These are phyloP conservation scores for Botrytis tulipae DNA, from an alignment of 2,329 filamentous ascomycete genomes.

Conservation along the genomic window DNA sequence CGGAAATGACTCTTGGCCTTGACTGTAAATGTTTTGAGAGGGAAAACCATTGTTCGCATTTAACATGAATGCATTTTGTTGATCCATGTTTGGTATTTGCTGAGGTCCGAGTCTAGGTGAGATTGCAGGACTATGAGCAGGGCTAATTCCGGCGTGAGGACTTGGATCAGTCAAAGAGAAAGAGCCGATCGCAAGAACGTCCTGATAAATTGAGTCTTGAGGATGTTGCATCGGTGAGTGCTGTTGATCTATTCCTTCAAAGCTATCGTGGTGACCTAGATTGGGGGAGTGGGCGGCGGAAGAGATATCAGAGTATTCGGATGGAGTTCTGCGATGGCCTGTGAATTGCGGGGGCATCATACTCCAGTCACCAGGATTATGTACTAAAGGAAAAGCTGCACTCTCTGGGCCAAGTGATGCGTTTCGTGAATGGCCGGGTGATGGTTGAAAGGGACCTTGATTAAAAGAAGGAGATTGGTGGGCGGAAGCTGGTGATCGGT, in stretches of 20 bases:
- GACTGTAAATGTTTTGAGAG: constrained; percentile 51
- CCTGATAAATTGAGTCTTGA: constrained; percentile 73
- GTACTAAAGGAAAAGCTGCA: constrained; percentile 50
- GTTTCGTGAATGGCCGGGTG: constrained; percentile 38
- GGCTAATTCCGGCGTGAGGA: constrained; percentile 70
- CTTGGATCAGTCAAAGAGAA: constrained; percentile 73
- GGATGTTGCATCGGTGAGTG: constrained; percentile 79
- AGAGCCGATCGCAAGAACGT: constrained; percentile 72
- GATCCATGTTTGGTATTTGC: constrained; percentile 52
- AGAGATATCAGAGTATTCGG: constrained; percentile 89
- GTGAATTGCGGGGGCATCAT: constrained; percentile 64
- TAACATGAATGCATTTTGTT: constrained; percentile 46
- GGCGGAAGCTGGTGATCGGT: constrained; percentile 38
- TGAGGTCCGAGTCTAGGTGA: constrained; percentile 60
- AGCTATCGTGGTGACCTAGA: constrained; percentile 72
- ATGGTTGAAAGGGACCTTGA: constrained; percentile 36
- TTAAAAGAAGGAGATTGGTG: constrained; percentile 38
- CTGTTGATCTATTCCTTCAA: constrained; percentile 68
- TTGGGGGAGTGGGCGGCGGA: constrained; percentile 84
- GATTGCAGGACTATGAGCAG: constrained; percentile 70
- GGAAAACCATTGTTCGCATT: constrained; percentile 49
- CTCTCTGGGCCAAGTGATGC: constrained; percentile 39
- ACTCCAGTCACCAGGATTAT: constrained; percentile 56
- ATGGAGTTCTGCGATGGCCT: constrained; percentile 78
- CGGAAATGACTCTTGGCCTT: constrained; percentile 48